Percentiles rank a stretch among this genome's conserved stretches.
phyloP scores from a whole-genome alignment of 73 alveolate species.

The Symbiodinium natans region DNA sequence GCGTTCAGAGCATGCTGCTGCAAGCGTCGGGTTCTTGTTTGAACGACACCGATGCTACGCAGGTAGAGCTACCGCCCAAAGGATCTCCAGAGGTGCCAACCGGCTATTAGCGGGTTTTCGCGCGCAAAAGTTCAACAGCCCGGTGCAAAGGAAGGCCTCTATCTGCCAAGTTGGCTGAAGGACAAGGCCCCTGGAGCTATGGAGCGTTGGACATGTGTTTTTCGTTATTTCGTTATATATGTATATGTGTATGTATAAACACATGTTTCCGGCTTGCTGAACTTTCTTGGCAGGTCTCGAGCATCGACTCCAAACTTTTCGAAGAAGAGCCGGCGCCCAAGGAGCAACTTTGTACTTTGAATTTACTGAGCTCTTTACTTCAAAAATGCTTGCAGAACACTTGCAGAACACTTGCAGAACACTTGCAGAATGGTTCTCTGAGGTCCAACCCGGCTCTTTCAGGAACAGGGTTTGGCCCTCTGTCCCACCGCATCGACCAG shows the following conservation, averaged over 20 bases:
- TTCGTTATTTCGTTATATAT: not conserved
- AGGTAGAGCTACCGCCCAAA: conserved; percentile 54
- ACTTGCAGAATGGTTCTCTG: not conserved
- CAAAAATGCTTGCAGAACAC: not conserved
- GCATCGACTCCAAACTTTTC: conserved; percentile 56
- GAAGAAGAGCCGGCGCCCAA: conserved; percentile 41
- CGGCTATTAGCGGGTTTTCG: not conserved
- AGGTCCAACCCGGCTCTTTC: conserved; percentile 78
- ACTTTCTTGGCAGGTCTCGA: conserved; percentile 19
- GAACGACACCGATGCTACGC: no score
- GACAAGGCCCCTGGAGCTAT: not conserved
- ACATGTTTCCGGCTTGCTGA: no score
- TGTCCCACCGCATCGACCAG: conserved; percentile 90
- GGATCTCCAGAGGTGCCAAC: not conserved
- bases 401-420: not conserved
- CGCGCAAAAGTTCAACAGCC: not conserved
- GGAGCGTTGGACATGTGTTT: not conserved
- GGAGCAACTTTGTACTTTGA: not conserved
- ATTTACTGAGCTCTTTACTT: no score
- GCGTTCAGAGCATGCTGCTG: not conserved
- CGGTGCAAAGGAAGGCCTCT: conserved; percentile 21
- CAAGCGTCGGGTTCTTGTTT: no score
- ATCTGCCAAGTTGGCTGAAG: conserved; percentile 61
- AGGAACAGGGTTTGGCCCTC: conserved; percentile 86
- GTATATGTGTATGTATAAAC: not conserved